Percentiles rank a stretch among this genome's conserved stretches.
phyloP scores from a whole-genome alignment of 2,329 filamentous ascomycete species.

The Rosellinia necatrix region DNA sequence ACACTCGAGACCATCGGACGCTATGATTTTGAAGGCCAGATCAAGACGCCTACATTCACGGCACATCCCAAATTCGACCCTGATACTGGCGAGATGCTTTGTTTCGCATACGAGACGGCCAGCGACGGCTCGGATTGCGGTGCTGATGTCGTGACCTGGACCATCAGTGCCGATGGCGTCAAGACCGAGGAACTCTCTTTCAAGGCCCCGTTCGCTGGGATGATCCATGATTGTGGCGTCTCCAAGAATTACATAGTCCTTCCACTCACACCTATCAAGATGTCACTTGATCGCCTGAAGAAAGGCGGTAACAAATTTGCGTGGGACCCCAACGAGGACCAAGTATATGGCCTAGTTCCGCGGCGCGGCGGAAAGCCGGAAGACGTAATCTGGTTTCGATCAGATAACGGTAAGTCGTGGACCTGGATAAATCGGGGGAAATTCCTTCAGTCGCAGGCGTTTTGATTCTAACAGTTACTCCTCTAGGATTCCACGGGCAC shows the following conservation, averaged over 20 bases:
- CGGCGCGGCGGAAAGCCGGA: conserved; percentile 53
- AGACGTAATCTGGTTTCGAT: conserved; percentile 57
- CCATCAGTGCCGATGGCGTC: conserved; percentile 47
- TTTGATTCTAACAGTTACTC: not conserved
- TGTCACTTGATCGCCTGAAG: conserved; percentile 49
- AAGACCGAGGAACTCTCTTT: conserved; percentile 55
- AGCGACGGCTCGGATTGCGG: conserved; percentile 49
- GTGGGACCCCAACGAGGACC: conserved; percentile 59
- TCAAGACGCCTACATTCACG: conserved; percentile 52
- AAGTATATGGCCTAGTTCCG: conserved; percentile 59
- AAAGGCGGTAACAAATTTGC: conserved; percentile 55
- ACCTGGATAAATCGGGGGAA: not conserved
- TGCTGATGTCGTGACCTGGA: conserved; percentile 52
- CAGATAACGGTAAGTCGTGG: conserved; percentile 52
- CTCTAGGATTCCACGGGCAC: conserved; percentile 51
- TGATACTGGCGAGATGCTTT: conserved; percentile 55
- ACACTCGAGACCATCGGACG: conserved; percentile 55
- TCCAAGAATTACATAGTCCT: conserved; percentile 54
- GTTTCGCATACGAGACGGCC: conserved; percentile 56
- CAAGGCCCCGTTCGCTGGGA: conserved; percentile 55
- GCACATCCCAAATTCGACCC: conserved; percentile 60
- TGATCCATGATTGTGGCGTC: conserved; percentile 56
- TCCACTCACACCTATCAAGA: conserved; percentile 54
- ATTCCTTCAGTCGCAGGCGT: not conserved
- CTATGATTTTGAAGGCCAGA: conserved; percentile 58